These are phyloP conservation scores for Tolypocladium cylindrosporum DNA, from an alignment of 2,329 filamentous ascomycete species.

Conservation along the genomic window DNA sequence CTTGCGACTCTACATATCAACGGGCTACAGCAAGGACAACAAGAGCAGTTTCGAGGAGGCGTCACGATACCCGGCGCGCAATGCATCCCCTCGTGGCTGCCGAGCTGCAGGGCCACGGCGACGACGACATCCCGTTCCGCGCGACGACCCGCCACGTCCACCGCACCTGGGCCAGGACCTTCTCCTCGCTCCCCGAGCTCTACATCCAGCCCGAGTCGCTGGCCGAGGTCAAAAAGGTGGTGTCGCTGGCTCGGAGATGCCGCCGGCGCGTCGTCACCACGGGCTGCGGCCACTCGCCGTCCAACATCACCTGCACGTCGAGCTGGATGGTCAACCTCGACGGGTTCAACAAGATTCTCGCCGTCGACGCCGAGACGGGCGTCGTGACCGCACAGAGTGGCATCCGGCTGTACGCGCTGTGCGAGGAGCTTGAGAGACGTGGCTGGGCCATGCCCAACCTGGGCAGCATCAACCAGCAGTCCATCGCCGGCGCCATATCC, in stretches of 20 bases:
- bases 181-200: constrained; percentile 79
- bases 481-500: constrained; percentile 81
- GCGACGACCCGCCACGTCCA: constrained; percentile 64
- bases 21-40: background rate
- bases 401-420: constrained; percentile 69
- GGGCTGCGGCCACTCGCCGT: constrained; percentile 89
- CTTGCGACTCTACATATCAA: background rate
- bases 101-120: constrained; percentile 18
- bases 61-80: background rate
- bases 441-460: constrained; percentile 84
- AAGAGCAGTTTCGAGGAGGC: background rate
- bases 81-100: constrained; percentile 27
- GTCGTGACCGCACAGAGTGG: constrained; percentile 77
- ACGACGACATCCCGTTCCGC: constrained; percentile 58
- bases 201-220: constrained; percentile 78
- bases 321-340: constrained; percentile 95
- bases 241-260: constrained; percentile 71
- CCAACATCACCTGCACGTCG: constrained; percentile 82
- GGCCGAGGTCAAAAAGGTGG: constrained; percentile 71
- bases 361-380: constrained; percentile 55
- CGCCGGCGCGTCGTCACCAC: constrained; percentile 74
- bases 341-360: constrained; percentile 62
- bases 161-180: constrained; percentile 91
- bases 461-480: constrained; percentile 92
- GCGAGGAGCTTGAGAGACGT: constrained; percentile 60